Percentiles rank a stretch among this genome's conserved stretches.
Evolutionary conservation across 2,329 filamentous ascomycete genomes (phyloP).

Genomic region (Monosporascus sp.): DNA sequence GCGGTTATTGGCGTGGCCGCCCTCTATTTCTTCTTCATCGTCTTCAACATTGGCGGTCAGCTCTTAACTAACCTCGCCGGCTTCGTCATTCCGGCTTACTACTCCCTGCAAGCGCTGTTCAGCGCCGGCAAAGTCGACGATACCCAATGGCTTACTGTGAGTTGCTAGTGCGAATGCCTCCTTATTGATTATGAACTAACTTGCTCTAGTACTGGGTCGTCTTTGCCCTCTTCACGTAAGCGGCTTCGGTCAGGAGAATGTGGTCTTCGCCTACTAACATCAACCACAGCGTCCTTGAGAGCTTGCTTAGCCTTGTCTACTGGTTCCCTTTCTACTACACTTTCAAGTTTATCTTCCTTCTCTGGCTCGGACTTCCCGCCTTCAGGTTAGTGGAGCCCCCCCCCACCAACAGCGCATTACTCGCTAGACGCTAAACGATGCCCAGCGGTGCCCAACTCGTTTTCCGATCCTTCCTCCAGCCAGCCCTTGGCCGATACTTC

Average conservation of each 20-base stretch:
- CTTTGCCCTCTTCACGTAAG: constrained; percentile 71
- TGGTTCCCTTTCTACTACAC: constrained; percentile 99
- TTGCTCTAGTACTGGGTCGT: constrained; percentile 74
- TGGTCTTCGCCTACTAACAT: constrained; percentile 6
- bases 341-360: constrained; percentile 96
- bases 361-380: constrained; percentile 95
- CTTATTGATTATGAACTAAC: constrained; percentile 28
- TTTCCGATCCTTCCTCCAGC: constrained; percentile 93
- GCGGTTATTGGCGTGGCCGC: constrained; percentile 69
- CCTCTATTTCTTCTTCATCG: constrained; percentile 85
- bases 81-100: constrained; percentile 79
- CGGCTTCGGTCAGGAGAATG: constrained; percentile 4
- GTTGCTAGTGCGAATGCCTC: constrained; percentile 25
- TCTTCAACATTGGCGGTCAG: constrained; percentile 88
- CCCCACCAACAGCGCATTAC: neutral
- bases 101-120: constrained; percentile 76
- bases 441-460: constrained; percentile 86
- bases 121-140: constrained; percentile 67
- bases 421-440: neutral
- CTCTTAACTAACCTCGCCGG: constrained; percentile 83
- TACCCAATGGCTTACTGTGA: constrained; percentile 72
- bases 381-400: constrained; percentile 66
- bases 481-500: constrained; percentile 92
- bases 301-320: constrained; percentile 78
- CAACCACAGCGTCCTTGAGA: constrained; percentile 62